Percentiles rank a stretch among this genome's conserved stretches.
Conservation (phyloP, 129 eudicot species). For the Chrysanthemum lavandulifolium region DNA sequence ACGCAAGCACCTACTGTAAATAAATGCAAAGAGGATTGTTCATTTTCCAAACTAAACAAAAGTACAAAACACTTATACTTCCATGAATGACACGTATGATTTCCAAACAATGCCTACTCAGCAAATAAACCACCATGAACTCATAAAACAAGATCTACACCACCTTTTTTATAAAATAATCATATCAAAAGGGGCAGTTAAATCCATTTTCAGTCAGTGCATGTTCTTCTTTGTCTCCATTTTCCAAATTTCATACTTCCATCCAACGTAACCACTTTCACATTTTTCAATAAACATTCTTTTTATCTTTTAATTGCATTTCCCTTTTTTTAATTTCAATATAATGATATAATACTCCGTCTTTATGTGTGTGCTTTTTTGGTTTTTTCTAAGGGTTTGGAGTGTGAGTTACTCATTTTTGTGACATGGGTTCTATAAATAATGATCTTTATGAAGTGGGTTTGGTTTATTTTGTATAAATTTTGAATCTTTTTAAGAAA, state of each 20-base stretch:
- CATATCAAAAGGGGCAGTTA: constrained; percentile 17
- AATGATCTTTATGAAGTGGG: constrained; percentile 21
- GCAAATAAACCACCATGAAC: constrained; percentile 18
- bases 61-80: background rate
- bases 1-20: too few relatives aligned
- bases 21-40: too few relatives aligned
- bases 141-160: constrained; percentile 14
- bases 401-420: constrained; percentile 11
- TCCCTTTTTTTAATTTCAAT: background rate
- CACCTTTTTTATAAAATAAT: background rate
- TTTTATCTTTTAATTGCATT: background rate
- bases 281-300: constrained; percentile 15
- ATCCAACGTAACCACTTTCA: constrained; percentile 14
- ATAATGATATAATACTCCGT: background rate
- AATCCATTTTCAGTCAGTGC: constrained; percentile 10
- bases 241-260: background rate
- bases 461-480: constrained; percentile 11
- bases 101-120: constrained; percentile 23
- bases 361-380: constrained; percentile 23
- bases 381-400: background rate
- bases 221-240: constrained; percentile 6
- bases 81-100: constrained; percentile 26
- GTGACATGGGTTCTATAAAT: constrained; percentile 23
- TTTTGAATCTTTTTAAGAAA: background rate
- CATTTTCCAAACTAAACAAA: background rate